Evolutionary conservation across 2,329 filamentous ascomycete species (phyloP).

Genomic region (Hymenoscyphus repandus): DNA sequence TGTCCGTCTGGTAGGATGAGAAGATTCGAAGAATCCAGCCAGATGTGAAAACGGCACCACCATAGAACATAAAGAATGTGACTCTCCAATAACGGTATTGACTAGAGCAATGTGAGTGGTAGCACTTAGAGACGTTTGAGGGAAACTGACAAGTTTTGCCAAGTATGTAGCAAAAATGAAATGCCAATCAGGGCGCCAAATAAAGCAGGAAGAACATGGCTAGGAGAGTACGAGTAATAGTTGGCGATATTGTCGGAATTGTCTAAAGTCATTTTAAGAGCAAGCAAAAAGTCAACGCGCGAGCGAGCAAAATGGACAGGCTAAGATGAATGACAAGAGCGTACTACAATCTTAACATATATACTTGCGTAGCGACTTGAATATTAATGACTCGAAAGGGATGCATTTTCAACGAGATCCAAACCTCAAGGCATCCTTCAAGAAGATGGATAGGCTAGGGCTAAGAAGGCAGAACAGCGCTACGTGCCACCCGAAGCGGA

Average conservation of each 20-base stretch:
- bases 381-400: no score
- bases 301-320: neutral
- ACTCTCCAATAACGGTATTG: conserved; percentile 33
- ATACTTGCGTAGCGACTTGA: no score
- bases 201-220: conserved; percentile 30
- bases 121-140: neutral
- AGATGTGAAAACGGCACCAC: conserved; percentile 32
- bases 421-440: no score
- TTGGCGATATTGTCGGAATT: neutral
- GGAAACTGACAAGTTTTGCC: conserved; percentile 32
- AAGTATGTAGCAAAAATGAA: conserved; percentile 30
- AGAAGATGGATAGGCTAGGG: no score
- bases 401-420: no score
- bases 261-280: neutral
- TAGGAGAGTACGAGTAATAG: conserved; percentile 26
- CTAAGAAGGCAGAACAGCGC: no score
- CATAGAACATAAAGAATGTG: conserved; percentile 34
- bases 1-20: conserved; percentile 24
- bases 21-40: conserved; percentile 34
- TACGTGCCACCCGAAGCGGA: no score
- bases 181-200: conserved; percentile 31
- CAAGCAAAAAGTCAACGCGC: neutral
- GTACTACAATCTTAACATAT: no score
- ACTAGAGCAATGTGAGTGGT: conserved; percentile 8
- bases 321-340: no score